Evolutionary conservation across 192 early-diverging fungal species (phyloP), one percentile per base, ranked within the genome.

Genomic region (Rhizophagus sp.): DNA sequence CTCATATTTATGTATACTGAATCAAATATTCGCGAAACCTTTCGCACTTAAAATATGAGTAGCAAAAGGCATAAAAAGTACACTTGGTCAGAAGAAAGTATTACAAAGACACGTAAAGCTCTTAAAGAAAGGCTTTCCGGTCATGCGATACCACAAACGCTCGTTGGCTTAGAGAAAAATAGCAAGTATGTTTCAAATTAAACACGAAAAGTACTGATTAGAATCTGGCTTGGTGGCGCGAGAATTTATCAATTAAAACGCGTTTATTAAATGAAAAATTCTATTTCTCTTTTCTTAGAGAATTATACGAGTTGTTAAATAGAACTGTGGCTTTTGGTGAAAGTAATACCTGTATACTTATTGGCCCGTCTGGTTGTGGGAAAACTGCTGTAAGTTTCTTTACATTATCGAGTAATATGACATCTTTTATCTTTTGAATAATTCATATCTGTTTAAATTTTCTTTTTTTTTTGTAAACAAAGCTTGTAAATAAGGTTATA

Each of bases 321-420:
- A 88, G 88, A 36, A 91, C 93, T 9, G 85, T 95, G 6, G 79
- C 82, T 5, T 76, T 82, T 24, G 93, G 92, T 2, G 96, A 99
- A 79, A 94, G 95, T 68, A 99, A 97, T 81, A 94, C 96, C 0
- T 92, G 93, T 36, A 82, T 99, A 33, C 77, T 99, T 9, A 86
- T 97, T 2, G 97, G 97, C 1, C 91, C 89, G 57, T 86, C 92
- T 72, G 95, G 94, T 11, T 88, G 90, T 57, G 96, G 96, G 36
- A 97, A 97, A 69, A 87, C 92, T 4, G 74, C 85, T 30, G 79
- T 92, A 66, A 72, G 25, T 65, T 82, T 34, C 39, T 41, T 41
- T 41, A 36, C 34, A 36, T 36, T 36, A 41, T 41, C 57, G 11
- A 47, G 0, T 73, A 33, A 12, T 3, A 15, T 30, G 52, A 25